Percentiles rank a stretch among this genome's conserved stretches.
phyloP scores from a whole-genome alignment of 305 asterid species.

The Rubia peregrina region DNA sequence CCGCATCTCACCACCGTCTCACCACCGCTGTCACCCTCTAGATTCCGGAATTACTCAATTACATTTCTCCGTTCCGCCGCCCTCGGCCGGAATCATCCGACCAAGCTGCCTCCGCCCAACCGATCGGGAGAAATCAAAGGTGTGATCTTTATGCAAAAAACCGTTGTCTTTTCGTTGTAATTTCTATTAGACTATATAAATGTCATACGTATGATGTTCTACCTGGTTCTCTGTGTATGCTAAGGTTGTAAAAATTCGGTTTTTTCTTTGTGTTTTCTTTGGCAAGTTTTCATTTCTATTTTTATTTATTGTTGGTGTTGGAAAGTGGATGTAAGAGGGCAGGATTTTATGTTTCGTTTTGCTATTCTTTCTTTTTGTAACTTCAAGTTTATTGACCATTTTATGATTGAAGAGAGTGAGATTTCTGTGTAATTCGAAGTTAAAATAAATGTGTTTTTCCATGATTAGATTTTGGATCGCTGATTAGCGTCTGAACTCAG shows the following conservation, averaged over 20 bases:
- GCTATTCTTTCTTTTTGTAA: background rate
- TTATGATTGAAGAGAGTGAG: background rate
- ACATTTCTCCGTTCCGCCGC: background rate
- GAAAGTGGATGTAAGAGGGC: conserved; percentile 1
- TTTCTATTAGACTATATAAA: background rate
- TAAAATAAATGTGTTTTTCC: background rate
- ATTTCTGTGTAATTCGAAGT: background rate
- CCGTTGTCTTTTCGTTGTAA: background rate
- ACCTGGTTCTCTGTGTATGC: background rate
- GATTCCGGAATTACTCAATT: background rate
- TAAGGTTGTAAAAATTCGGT: background rate
- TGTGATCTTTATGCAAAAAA: background rate
- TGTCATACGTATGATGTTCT: background rate
- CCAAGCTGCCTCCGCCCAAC: background rate
- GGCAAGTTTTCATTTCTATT: background rate
- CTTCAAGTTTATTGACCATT: background rate
- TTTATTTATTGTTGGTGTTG: background rate
- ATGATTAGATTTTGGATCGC: background rate
- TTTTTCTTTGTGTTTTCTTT: background rate
- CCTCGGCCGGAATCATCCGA: background rate
- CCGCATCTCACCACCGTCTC: background rate
- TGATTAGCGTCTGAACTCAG: background rate
- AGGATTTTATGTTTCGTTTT: background rate
- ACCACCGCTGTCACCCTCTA: background rate
- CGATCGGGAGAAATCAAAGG: background rate